phyloP scores from a whole-genome alignment of 2,329 filamentous ascomycete genomes.

The Calonectria hongkongensis region DNA sequence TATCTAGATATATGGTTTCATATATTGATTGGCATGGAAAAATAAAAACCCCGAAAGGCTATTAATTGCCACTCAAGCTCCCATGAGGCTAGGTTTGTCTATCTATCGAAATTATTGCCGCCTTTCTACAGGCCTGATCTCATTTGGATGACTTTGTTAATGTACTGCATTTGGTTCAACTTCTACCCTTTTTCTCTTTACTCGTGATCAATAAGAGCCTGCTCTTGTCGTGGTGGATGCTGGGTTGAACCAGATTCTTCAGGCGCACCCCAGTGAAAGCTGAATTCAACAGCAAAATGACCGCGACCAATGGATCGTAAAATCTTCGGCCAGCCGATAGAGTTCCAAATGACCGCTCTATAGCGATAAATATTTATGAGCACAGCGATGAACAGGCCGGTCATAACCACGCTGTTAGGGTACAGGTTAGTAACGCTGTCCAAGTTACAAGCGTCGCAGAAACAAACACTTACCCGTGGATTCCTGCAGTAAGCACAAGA shows the following conservation, averaged over 20 bases:
- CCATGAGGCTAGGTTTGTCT: no score
- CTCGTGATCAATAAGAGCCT: not conserved
- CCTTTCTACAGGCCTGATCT: no score
- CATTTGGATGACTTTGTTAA: no score
- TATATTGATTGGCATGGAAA: no score
- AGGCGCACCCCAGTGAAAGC: slow-evolving; percentile 16
- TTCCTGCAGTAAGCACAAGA: not conserved
- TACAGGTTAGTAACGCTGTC: not conserved
- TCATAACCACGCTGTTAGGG: not conserved
- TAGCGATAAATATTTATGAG: not conserved
- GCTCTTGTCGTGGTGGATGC: not conserved
- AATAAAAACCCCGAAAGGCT: no score
- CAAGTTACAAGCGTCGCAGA: no score
- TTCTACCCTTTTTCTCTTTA: not conserved
- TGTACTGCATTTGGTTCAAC: not conserved
- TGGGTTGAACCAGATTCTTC: not conserved
- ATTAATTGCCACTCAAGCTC: no score
- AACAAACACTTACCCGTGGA: slow-evolving; percentile 18
- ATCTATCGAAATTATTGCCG: no score
- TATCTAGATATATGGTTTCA: no score
- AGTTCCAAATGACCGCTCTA: not conserved
- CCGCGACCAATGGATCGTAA: not conserved
- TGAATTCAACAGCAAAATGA: not conserved
- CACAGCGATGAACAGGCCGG: not conserved
- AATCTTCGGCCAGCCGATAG: not conserved